A percentile compares a stretch with the other conserved stretches of the same genome.
Evolutionary conservation across 106 monocot genomes (phyloP).

Genomic region (Gastrodia elata): DNA sequence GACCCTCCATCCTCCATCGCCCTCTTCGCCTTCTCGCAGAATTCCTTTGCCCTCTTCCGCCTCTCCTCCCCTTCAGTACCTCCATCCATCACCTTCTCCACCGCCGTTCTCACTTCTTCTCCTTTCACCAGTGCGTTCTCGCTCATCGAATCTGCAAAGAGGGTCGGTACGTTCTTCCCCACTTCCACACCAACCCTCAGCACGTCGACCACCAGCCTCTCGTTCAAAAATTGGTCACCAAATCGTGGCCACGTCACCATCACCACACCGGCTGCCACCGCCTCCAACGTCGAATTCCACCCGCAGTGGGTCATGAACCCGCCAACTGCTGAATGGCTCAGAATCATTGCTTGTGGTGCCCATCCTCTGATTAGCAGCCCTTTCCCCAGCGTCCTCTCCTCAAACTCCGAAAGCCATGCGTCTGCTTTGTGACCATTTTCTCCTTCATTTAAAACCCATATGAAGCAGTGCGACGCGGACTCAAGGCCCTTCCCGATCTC

Average conservation of each 20-base stretch:
- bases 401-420: slow-evolving; percentile 8
- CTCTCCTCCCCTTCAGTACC: slow-evolving; percentile 3
- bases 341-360: slow-evolving; percentile 16
- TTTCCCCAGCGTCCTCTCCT: slow-evolving; percentile 15
- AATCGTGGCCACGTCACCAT: too few relatives aligned
- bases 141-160: not conserved
- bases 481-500: slow-evolving; percentile 22
- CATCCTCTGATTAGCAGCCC: slow-evolving; percentile 10
- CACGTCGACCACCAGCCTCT: too few relatives aligned
- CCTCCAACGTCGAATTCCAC: too few relatives aligned
- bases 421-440: slow-evolving; percentile 12
- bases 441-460: slow-evolving; percentile 16
- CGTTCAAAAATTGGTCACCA: too few relatives aligned
- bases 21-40: slow-evolving; percentile 1
- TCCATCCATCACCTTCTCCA: not conserved
- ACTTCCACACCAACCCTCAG: too few relatives aligned
- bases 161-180: not conserved
- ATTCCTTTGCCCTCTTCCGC: slow-evolving; percentile 4
- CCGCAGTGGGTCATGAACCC: not conserved
- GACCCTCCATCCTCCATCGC: slow-evolving; percentile 10
- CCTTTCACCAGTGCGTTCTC: not conserved
- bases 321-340: slow-evolving; percentile 16
- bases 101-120: slow-evolving; percentile 1
- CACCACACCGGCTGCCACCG: not conserved
- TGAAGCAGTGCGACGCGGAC: slow-evolving; percentile 30